Evolutionary conservation across 805 yeast genomes (phyloP).

Genomic region (Lipomyces kockii): DNA sequence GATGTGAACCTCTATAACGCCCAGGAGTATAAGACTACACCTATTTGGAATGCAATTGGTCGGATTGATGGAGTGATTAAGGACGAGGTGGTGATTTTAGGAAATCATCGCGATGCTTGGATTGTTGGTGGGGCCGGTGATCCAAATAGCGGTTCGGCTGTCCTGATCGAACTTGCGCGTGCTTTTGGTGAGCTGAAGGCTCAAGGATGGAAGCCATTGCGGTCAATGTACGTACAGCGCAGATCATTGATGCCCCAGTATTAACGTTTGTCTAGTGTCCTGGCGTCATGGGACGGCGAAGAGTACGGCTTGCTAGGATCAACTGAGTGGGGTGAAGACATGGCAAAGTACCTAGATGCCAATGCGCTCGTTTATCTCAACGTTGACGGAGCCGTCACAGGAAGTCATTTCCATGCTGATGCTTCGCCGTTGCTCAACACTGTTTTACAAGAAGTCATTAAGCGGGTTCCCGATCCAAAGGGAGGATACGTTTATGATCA

Average conservation of each 20-base stretch:
- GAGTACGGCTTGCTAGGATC: conserved; percentile 76
- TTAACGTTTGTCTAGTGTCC: conserved; percentile 41
- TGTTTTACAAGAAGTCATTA: conserved; percentile 53
- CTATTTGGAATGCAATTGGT: conserved; percentile 68
- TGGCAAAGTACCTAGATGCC: conserved; percentile 52
- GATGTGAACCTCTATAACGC: conserved; percentile 60
- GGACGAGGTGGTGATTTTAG: conserved; percentile 64
- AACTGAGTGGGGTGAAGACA: conserved; percentile 75
- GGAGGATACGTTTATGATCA: conserved; percentile 44
- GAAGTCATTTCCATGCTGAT: conserved; percentile 55
- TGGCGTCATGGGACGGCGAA: conserved; percentile 84
- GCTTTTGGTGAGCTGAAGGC: conserved; percentile 57
- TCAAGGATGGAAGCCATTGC: conserved; percentile 71
- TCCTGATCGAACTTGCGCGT: conserved; percentile 64
- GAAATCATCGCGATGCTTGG: conserved; percentile 85
- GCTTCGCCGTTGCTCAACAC: conserved; percentile 65
- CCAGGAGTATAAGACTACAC: conserved; percentile 65
- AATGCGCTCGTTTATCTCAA: conserved; percentile 70
- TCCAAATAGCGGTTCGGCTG: conserved; percentile 76
- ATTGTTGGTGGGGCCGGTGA: conserved; percentile 78
- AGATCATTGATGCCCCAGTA: not conserved
- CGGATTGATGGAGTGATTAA: conserved; percentile 58
- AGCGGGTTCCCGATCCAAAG: conserved; percentile 54
- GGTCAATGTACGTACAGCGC: conserved; percentile 54
- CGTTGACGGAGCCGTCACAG: conserved; percentile 67